Base-by-base conservation (phyloP, 345 rosid species). In the Populus alba region DNA sequence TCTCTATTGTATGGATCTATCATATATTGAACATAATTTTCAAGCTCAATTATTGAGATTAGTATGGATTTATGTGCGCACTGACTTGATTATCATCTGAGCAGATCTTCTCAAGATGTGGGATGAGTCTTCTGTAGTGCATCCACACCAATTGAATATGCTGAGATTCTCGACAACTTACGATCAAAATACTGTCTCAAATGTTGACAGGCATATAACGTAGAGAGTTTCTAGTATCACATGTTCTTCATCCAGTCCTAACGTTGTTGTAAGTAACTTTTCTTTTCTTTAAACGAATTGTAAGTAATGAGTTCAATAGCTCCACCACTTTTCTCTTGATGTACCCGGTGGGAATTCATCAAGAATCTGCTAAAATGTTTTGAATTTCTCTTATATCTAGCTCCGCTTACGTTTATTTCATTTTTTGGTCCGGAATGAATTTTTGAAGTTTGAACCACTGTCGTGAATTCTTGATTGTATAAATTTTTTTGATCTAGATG, bases 41-140 rank as follows among this genome's bases (percentile, higher is more conserved):
- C 27, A 62, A 16, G n/a, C 20, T 23, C 23, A 23, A 45, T 0
- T 31, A 8, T 5, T 71, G 18, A 35, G 47, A 25, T 55, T 18
- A 55, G 49, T n/a, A 25, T 17, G 9, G 25, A 67, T 39, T 31
- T 70, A 7, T 49, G 35, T 49, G 2, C n/a, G 2, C 68, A 8
- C 79, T 82, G 74, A 86, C 72, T 41, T 59, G 31, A 39, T 83
- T 51, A 38, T 53, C 53, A 78, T 85, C 33, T 82, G 68, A 78
- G 29, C 91, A 95, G 99, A 93, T 84, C 91, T 95, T 77, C 63
- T 74, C 78, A 89, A 85, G 88, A 65, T 89, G 74, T 93, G 99
- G 98, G 84, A 89, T 45, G 90, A 78, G 89, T 85, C 33, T 92
- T 93, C 79, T 80, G 93, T 76, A 81, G 73, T 9, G 85, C 92